Base-by-base conservation (phyloP, 305 asterid species). In the Striga hermonthica region DNA sequence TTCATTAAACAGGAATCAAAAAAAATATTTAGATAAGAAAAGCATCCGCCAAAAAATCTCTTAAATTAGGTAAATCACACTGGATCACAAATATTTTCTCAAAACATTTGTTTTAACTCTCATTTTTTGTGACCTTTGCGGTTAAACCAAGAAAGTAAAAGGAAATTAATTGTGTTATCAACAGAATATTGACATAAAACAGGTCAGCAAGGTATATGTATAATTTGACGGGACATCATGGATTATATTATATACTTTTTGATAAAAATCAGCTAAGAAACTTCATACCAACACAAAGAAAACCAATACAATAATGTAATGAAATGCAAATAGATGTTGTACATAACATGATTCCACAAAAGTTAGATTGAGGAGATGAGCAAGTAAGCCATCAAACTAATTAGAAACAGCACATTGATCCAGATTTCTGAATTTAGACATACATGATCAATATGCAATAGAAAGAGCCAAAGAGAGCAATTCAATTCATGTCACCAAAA, bases 341-440 rank as follows among this genome's bases (percentile, higher is more conserved):
- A 54, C 47, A 41, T 9, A 64, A 57, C 34, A n/a, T 45, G 54
- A 34, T 14, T 66, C 55, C 48, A 67, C n/a, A 0, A 54, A 58
- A 44, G 40, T 22, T 22, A 15, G 62, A 12, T 47, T 43, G 40
- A 66, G 28, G 6, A 48, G 56, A 62, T 28, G 66, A 38, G 44
- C 53, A 70, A 31, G 49, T 38, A 11, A 38, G 57, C 40, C 54
- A 38, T 64, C 43, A 44, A 49, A 14, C 55, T 57, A 31, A 37
- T 52, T 14, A 31, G 71, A 55, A 62, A 40, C 62, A 37, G 41
- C 38, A 63, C 57, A n/a, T 57, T 34, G 47, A 36, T 55, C 9
- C n/a, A 38, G 41, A 60, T 36, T 43, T 58, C 28, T 57, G 7
- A 60, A 57, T 45, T 37, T 54, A 66, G 54, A 60, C 53, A 65